Base-by-base conservation (phyloP, 164 flowering plant species). In the Chimonanthus salicifolius region DNA sequence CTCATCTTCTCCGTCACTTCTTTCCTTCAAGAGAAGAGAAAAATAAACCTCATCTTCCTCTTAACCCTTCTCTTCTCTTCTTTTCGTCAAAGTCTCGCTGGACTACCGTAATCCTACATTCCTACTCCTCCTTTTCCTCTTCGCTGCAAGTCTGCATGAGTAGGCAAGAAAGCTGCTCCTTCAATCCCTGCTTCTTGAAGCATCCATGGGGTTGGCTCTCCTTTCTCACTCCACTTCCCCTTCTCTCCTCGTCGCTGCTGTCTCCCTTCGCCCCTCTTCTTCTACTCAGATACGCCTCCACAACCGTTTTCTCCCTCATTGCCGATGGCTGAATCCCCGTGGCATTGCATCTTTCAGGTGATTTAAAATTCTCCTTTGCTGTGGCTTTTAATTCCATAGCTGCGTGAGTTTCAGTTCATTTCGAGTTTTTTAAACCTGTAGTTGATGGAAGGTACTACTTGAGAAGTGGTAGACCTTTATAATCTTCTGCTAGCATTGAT, bases 131-230 rank as follows among this genome's bases (percentile, higher is more conserved):
- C 60, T n/a, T 54, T n/a, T 44, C 15, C 48, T 66, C 46, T 44
- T 48, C 13, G 47, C 9, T 64, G 63, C 69, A 68, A 72, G 80
- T 64, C 83, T 80, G 84, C 80, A 82, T 82, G 84, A 76, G 80
- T 82, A 74, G 81, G 75, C 79, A 67, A 13, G 71, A 72, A 75
- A 50, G 51, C 79, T 58, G 75, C 58, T 72, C 74, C 64, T 63
- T 73, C 46, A 73, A 75, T 70, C 73, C 77, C 47, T 63, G 76
- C 74, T 76, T 67, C 74, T 77, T 76, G 78, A 83, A 80, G 71
- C 84, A 75, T 69, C 82, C 74, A 82, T 82, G 84, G 84, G 82
- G 78, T 69, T 82, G 84, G 82, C 78, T 78, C 76, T 74, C 73
- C 21, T 82, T 68, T 78, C 83, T 75, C 70, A 73, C 0, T 20